phyloP scores from a whole-genome alignment of 768 basidiomycete species.

The Trametes sanguinea region DNA sequence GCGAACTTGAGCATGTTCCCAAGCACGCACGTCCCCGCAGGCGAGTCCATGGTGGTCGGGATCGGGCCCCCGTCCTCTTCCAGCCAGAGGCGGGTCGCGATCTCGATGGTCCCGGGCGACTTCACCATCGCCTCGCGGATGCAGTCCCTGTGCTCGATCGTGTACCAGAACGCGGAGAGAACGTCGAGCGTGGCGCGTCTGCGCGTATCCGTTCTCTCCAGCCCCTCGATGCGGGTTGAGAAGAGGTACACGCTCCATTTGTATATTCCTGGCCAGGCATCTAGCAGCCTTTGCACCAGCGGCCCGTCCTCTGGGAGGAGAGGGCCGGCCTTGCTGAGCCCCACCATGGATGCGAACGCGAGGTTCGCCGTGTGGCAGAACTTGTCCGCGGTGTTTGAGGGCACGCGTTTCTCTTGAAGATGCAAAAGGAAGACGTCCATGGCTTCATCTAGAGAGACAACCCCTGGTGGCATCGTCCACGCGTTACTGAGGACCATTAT shows the following conservation, averaged over 20 bases:
- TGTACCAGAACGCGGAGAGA: slow-evolving; percentile 34
- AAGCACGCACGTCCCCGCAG: slow-evolving; percentile 35
- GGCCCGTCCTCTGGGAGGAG: slow-evolving; percentile 26
- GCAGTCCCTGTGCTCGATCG: slow-evolving; percentile 31
- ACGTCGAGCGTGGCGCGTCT: slow-evolving; percentile 33
- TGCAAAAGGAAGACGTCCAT: slow-evolving; percentile 36
- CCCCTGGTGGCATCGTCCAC: slow-evolving; percentile 27
- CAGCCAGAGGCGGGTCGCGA: slow-evolving; percentile 39
- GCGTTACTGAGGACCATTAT: slow-evolving; percentile 29
- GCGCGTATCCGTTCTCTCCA: slow-evolving; percentile 18
- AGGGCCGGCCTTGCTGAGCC: slow-evolving; percentile 35
- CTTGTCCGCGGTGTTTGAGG: background rate
- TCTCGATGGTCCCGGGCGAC: slow-evolving; percentile 37
- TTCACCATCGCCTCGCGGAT: slow-evolving; percentile 33
- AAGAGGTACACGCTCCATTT: slow-evolving; percentile 41
- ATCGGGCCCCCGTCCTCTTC: slow-evolving; percentile 33
- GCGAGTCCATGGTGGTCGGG: slow-evolving; percentile 28
- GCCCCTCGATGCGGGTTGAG: slow-evolving; percentile 29
- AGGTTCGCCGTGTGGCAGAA: slow-evolving; percentile 26
- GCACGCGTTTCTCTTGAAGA: slow-evolving; percentile 27
- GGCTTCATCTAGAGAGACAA: slow-evolving; percentile 27
- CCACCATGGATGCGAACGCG: slow-evolving; percentile 38
- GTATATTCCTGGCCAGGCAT: slow-evolving; percentile 40
- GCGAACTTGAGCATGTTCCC: slow-evolving; percentile 33
- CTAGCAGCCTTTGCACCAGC: slow-evolving; percentile 28